Base-by-base conservation (phyloP, 371 early-diverging fungal species). In the Dipsacomyces acuminosporus region DNA sequence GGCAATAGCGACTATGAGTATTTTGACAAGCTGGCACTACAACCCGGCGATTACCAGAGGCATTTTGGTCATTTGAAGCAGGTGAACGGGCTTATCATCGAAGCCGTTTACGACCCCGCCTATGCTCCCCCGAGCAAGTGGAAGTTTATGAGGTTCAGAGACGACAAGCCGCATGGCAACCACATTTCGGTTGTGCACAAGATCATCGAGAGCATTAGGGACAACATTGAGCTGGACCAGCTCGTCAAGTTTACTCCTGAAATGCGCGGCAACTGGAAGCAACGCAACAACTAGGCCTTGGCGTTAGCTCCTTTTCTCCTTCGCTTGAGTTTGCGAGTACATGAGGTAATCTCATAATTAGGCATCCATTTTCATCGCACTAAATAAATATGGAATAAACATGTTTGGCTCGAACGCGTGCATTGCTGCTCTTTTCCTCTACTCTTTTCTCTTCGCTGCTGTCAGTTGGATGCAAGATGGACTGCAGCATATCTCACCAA, bases 111-210 rank as follows among this genome's bases (percentile, higher is more conserved):
- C 47, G 82, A 88, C 38, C 81, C 82, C 0, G 61, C 72, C 3
- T 54, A 73, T 19, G 66, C 72, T 38, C 65, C 77, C 20, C 71
- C 77, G 9, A 47, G 61, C 13, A 45, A 64, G 17, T 96, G 96
- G 96, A 65, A 80, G 21, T 87, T 93, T 52, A 80, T 94, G 82
- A 79, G 92, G 30, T 87, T 86, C 59, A 81, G 96, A 56, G 80
- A 83, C 34, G 96, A 96, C 71, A 96, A 96, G 65, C 71, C 74
- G 0, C 80, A 84, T 25, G 91, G 84, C 4, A 96, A 96, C 62
- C 88, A 90, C 54, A 61, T 76, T 15, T 72, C 78, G 19, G 83
- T 87, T 0, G 86, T 89, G 11, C 61, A 76, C 13, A 86, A 82
- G 46, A 86, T 94, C 3, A 46, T 86, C 19, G 59, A 78, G 20